These are phyloP conservation scores for Epipyxis sp. DNA, from an alignment of 108 stramenopile genomes.

Conservation along the genomic window DNA sequence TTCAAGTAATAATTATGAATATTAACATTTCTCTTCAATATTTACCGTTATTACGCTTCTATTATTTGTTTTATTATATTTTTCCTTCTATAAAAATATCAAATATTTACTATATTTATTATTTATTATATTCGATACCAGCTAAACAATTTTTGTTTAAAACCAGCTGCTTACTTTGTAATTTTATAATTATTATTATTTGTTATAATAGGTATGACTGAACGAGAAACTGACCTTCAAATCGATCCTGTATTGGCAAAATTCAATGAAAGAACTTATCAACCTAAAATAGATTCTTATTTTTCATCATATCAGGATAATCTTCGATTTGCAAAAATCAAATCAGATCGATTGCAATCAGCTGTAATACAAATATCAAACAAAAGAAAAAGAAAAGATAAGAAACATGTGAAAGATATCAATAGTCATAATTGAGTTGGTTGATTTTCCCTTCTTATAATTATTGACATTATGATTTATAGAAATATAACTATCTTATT, in stretches of 20 bases:
- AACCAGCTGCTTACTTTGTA: slow-evolving; percentile 23
- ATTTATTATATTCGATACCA: slow-evolving; percentile 41
- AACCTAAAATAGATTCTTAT: slow-evolving; percentile 83
- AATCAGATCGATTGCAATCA: slow-evolving; percentile 60
- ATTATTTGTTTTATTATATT: slow-evolving; percentile 5
- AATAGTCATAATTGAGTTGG: no score
- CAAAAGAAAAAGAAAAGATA: neutral
- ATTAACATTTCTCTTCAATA: neutral
- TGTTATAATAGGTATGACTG: no score
- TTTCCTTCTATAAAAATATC: no score
- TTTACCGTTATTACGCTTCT: slow-evolving; percentile 26
- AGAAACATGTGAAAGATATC: no score
- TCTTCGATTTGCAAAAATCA: slow-evolving; percentile 75
- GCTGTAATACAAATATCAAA: slow-evolving; percentile 44
- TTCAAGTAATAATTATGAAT: neutral
- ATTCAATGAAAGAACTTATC: slow-evolving; percentile 39
- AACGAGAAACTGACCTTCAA: neutral
- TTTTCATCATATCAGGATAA: slow-evolving; percentile 89
- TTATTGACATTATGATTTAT: no score
- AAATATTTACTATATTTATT: no score
- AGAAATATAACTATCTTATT: no score
- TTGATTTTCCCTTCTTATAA: no score
- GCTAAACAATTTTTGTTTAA: slow-evolving; percentile 40
- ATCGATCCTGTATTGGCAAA: neutral
- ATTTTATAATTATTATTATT: no score